Conservation (phyloP, 148 eudicot species). For the Amaranthus hypochondriacus region DNA sequence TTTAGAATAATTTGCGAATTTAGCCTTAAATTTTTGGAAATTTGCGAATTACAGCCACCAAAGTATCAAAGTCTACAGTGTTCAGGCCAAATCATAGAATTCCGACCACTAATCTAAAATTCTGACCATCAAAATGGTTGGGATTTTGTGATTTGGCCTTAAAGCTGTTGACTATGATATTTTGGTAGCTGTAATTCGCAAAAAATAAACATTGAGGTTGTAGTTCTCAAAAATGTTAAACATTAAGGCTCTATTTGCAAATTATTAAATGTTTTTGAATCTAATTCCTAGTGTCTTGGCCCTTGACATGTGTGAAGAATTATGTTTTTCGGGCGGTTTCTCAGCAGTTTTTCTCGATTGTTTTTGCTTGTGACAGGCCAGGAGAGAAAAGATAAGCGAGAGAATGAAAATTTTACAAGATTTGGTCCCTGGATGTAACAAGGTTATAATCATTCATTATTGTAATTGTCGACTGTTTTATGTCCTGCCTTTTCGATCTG, state of each 20-base stretch:
- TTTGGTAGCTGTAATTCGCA: too few relatives aligned
- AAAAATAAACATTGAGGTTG: too few relatives aligned
- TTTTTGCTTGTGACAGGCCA: constrained; percentile 48
- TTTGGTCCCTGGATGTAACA: constrained; percentile 95
- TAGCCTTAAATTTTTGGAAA: too few relatives aligned
- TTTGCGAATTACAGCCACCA: too few relatives aligned
- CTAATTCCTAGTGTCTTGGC: not conserved
- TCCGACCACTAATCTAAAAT: too few relatives aligned
- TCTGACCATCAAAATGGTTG: too few relatives aligned
- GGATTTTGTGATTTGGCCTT: too few relatives aligned
- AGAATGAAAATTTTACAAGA: constrained; percentile 96
- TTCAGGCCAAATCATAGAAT: too few relatives aligned
- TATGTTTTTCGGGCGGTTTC: not conserved
- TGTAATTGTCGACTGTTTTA: not conserved
- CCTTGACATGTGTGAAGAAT: not conserved
- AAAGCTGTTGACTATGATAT: too few relatives aligned
- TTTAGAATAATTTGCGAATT: not conserved
- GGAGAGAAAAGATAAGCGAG: constrained; percentile 95
- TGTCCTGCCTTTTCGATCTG: not conserved
- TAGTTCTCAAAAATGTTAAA: too few relatives aligned
- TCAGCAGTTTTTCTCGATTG: not conserved
- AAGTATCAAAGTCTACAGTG: too few relatives aligned
- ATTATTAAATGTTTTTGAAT: not conserved
- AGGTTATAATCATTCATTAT: constrained; percentile 35
- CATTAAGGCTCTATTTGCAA: too few relatives aligned